These are phyloP conservation scores for Colletotrichum shisoi DNA, from an alignment of 2,329 filamentous ascomycete species.

Conservation along the genomic window DNA sequence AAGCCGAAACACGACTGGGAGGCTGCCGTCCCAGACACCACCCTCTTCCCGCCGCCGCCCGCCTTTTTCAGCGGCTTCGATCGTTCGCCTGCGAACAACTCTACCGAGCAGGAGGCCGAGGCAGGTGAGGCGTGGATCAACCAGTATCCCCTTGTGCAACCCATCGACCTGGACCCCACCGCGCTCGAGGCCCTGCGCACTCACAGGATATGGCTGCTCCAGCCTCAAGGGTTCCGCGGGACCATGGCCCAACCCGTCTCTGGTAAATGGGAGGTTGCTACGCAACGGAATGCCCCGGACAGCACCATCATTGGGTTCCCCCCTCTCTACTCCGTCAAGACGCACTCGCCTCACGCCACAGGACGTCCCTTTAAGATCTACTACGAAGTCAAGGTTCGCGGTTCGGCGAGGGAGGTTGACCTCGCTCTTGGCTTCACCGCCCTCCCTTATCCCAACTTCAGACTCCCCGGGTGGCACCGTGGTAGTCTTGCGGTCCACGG, in stretches of 20 bases:
- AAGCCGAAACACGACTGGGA: conserved; percentile 72
- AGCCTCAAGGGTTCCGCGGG: conserved; percentile 59
- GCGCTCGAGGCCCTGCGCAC: conserved; percentile 58
- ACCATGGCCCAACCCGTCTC: conserved; percentile 55
- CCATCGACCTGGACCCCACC: conserved; percentile 58
- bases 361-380: conserved; percentile 65
- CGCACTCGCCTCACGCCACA: conserved; percentile 64
- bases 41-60: conserved; percentile 76
- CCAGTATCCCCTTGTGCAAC: conserved; percentile 64
- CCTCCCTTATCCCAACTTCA: conserved; percentile 78
- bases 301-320: conserved; percentile 71
- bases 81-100: conserved; percentile 73
- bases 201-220: conserved; percentile 63
- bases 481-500: conserved; percentile 78
- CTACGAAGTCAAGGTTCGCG: conserved; percentile 71
- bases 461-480: conserved; percentile 82
- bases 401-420: conserved; percentile 55
- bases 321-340: conserved; percentile 70
- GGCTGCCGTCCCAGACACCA: conserved; percentile 73
- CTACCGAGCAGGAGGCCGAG: conserved; percentile 68
- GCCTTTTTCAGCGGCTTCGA: conserved; percentile 70
- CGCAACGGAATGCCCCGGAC: conserved; percentile 60
- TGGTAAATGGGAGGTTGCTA: conserved; percentile 62
- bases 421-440: conserved; percentile 76
- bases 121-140: conserved; percentile 72